A percentile compares a stretch with the other conserved stretches of the same genome.
phyloP scores from a whole-genome alignment of 2,329 filamentous ascomycete species.

The Ophiostoma himal-ulmi region DNA sequence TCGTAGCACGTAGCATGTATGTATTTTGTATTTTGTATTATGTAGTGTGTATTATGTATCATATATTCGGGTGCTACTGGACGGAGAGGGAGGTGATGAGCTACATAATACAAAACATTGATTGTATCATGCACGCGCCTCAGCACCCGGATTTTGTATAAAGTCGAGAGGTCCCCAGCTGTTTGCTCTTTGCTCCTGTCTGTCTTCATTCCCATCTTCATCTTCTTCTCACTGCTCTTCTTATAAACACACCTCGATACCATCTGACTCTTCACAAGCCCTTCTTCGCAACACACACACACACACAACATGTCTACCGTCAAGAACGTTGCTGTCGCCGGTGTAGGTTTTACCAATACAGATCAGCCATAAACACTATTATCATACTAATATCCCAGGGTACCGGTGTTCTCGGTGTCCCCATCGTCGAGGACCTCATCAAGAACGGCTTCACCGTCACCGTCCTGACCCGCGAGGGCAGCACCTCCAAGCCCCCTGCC shows the following conservation, averaged over 20 bases:
- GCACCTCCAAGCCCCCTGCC: slow-evolving; percentile 34
- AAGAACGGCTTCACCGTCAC: slow-evolving; percentile 44
- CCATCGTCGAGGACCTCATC: slow-evolving; percentile 32
- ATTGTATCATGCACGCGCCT: not conserved
- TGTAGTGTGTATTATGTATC: too few relatives aligned
- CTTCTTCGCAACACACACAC: not conserved
- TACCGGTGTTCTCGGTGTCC: slow-evolving; percentile 33
- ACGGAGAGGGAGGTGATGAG: too few relatives aligned
- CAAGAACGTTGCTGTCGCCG: slow-evolving; percentile 35
- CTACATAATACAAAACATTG: too few relatives aligned
- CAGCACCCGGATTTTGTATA: slow-evolving; percentile 14
- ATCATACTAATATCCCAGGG: slow-evolving; percentile 29
- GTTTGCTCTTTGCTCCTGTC: not conserved
- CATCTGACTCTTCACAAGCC: not conserved
- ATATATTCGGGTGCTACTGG: too few relatives aligned
- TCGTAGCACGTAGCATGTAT: not conserved
- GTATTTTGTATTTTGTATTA: not conserved
- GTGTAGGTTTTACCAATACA: slow-evolving; percentile 33
- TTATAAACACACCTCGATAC: not conserved
- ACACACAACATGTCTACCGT: slow-evolving; percentile 29
- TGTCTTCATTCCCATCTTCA: slow-evolving; percentile 1
- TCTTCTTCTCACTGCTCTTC: not conserved
- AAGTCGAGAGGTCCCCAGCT: slow-evolving; percentile 1
- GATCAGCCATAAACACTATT: too few relatives aligned
- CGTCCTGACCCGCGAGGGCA: slow-evolving; percentile 44